phyloP scores from a whole-genome alignment of 768 basidiomycete genomes.

The Xanthoconium stramineum region DNA sequence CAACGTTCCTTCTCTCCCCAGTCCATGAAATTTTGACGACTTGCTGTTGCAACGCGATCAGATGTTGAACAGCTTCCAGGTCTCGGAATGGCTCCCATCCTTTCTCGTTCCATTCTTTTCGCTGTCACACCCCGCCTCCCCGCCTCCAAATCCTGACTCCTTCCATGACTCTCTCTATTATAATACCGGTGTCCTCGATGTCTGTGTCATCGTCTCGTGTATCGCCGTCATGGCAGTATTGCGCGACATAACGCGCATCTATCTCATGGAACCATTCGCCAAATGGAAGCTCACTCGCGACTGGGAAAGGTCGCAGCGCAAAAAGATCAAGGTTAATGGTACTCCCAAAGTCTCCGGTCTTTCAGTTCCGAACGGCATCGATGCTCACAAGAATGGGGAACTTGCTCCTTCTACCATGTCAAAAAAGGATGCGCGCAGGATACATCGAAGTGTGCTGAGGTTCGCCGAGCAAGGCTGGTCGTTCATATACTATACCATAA shows the following conservation, averaged over 20 bases:
- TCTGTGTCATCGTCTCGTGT: conserved; percentile 76
- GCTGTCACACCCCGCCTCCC: conserved; percentile 63
- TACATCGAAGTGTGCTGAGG: conserved; percentile 72
- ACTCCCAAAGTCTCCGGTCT: conserved; percentile 19
- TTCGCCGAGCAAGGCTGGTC: conserved; percentile 98
- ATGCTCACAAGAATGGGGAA: conserved; percentile 24
- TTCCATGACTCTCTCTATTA: conserved; percentile 73
- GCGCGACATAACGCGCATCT: conserved; percentile 73
- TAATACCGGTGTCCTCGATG: conserved; percentile 68
- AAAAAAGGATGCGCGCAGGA: conserved; percentile 51
- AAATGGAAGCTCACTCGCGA: conserved; percentile 66
- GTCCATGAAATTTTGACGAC: conserved; percentile 37
- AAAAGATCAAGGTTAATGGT: conserved; percentile 23
- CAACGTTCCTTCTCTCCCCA: conserved; percentile 13
- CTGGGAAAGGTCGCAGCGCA: conserved; percentile 31
- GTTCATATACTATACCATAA: conserved; percentile 71
- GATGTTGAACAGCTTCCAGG: conserved; percentile 35
- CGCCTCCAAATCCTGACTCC: conserved; percentile 62
- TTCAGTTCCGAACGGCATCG: conserved; percentile 29
- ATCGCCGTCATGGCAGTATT: conserved; percentile 85
- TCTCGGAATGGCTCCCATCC: conserved; percentile 44
- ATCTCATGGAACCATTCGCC: conserved; percentile 78
- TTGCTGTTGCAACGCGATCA: conserved; percentile 24
- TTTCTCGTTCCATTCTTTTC: conserved; percentile 66
- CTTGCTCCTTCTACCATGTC: conserved; percentile 19